These are phyloP conservation scores for Delitschia confertaspora DNA, from an alignment of 495 filamentous ascomycete genomes.

Conservation along the genomic window DNA sequence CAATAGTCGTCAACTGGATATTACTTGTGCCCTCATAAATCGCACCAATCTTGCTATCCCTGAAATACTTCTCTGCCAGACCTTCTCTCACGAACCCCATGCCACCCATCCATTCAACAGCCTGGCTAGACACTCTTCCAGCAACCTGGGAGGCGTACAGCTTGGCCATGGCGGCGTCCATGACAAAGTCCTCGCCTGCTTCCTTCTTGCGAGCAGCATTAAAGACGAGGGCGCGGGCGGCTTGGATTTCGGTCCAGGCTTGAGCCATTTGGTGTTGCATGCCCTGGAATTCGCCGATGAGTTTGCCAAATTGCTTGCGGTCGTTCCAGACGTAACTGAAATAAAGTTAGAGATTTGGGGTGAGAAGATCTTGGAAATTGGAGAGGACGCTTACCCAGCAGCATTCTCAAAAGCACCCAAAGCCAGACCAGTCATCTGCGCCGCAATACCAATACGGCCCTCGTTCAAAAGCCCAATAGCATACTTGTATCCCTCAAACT, in stretches of 20 bases:
- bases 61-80: slow-evolving; percentile 94
- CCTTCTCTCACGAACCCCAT: slow-evolving; percentile 96
- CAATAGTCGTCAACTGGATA: slow-evolving; percentile 85
- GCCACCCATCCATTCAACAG: slow-evolving; percentile 98
- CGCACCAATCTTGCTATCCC: slow-evolving; percentile 96
- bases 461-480: slow-evolving; percentile 96
- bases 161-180: slow-evolving; percentile 97
- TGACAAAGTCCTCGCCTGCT: slow-evolving; percentile 87
- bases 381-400: slow-evolving; percentile 50
- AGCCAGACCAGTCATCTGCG: slow-evolving; percentile 96
- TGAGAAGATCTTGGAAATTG: slow-evolving; percentile 1
- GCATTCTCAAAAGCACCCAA: slow-evolving; percentile 95
- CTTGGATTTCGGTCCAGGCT: slow-evolving; percentile 85
- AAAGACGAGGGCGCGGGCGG: slow-evolving; percentile 85
- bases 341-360: slow-evolving; percentile 8
- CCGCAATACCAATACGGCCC: slow-evolving; percentile 93
- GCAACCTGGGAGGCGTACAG: slow-evolving; percentile 91
- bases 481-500: slow-evolving; percentile 94
- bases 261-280: slow-evolving; percentile 99
- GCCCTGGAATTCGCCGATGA: slow-evolving; percentile 92
- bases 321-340: slow-evolving; percentile 86
- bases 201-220: slow-evolving; percentile 98
- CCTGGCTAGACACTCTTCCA: slow-evolving; percentile 71
- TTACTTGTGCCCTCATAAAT: slow-evolving; percentile 95
- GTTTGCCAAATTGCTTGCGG: slow-evolving; percentile 88